Conservation (phyloP, 2,329 filamentous ascomycete species). For the Lithohypha guttulata region DNA sequence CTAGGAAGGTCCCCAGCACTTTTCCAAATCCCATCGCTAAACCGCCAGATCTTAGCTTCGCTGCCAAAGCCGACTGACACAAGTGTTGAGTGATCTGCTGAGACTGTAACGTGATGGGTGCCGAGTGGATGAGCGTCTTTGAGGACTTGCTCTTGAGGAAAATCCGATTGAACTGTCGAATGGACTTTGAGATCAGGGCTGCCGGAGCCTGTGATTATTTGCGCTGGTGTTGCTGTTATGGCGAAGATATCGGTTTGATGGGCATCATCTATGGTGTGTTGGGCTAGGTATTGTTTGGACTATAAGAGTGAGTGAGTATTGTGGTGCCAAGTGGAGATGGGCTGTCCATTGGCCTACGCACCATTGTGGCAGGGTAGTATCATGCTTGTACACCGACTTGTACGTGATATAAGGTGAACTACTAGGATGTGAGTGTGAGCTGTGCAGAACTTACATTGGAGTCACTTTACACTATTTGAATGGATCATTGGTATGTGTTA, state of each 20-base stretch:
- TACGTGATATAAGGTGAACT: too few species aligned
- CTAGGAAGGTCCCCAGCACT: constrained; percentile 35
- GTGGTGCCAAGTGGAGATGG: too few species aligned
- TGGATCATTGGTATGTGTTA: too few species aligned
- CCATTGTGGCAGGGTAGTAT: not conserved
- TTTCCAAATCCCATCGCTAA: constrained; percentile 46
- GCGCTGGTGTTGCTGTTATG: constrained; percentile 61
- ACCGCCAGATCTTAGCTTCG: constrained; percentile 72
- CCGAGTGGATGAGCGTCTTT: constrained; percentile 73
- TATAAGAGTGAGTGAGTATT: constrained; percentile 30
- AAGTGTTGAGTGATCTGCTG: constrained; percentile 57
- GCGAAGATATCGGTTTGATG: constrained; percentile 79
- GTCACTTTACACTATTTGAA: too few species aligned
- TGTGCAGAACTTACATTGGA: too few species aligned
- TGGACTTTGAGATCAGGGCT: constrained; percentile 73
- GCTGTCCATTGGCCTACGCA: not conserved
- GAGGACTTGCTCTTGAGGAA: constrained; percentile 70
- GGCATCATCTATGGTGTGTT: constrained; percentile 78
- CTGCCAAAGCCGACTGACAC: constrained; percentile 84
- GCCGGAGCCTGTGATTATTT: constrained; percentile 74
- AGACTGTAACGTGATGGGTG: constrained; percentile 75
- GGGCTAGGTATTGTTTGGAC: constrained; percentile 98
- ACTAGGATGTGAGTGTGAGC: too few species aligned
- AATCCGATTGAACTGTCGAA: constrained; percentile 61
- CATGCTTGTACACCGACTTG: too few species aligned